Base-by-base conservation (phyloP, 2,329 filamentous ascomycete species). In the Myriangium duriaei region DNA sequence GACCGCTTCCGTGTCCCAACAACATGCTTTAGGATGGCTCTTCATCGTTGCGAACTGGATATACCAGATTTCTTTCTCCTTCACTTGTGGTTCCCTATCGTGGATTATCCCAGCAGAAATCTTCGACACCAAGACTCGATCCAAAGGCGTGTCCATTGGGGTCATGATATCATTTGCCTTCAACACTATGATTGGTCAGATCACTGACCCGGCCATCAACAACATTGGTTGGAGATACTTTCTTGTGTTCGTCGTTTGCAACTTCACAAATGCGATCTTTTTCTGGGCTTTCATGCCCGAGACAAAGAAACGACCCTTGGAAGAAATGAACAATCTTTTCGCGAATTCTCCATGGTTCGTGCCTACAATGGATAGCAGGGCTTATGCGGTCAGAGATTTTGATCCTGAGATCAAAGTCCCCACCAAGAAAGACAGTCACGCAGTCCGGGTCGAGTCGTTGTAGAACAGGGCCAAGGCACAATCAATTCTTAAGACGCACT, bases 21-120 rank as follows among this genome's bases (percentile, higher is more conserved):
- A 26, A 26, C 21, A 26, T 26, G 21, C 21, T 26, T n/a, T 26
- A 7, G 21, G 21, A 26, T 26, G 21, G 21, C 7, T 28, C 17
- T 87, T 87, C 58, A 87, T 86, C 43, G 69, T 75, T 49, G 67
- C 72, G 49, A 87, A 81, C 1, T 86, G 81, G 81, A 55, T 82
- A 2, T 86, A 83, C 66, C 85, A 87, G 59, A 80, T 85, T 62
- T 78, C 69, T 30, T 86, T 84, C 65, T 77, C 70, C 4, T 69
- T 70, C 26, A 80, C 77, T 2, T 81, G 76, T 42, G 80, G 80
- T 14, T 78, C 80, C 0, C 59, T 85, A 2, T 67, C 71, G 14
- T 74, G 69, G 32, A 24, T 34, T 47, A 74, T 77, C 43, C 73
- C 72, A 0, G 76, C 79, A 34, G 79, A 84, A 54, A 78, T 83